Percentiles rank a stretch among this genome's conserved stretches.
Evolutionary conservation across 2,329 filamentous ascomycete genomes (phyloP).

Genomic region (Aspergillus fumigatiaffinis): DNA sequence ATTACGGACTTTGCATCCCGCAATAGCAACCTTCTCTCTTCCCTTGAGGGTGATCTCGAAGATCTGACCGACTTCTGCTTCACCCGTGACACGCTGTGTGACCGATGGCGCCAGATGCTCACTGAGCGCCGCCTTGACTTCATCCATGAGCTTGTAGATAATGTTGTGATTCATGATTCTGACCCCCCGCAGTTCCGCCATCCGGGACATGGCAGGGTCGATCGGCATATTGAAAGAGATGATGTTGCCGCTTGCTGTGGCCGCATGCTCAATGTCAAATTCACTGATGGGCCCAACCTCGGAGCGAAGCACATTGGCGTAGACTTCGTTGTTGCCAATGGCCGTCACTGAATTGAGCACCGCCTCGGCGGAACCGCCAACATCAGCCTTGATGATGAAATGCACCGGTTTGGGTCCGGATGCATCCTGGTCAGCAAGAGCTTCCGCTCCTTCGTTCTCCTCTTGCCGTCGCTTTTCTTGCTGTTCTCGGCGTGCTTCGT

Average conservation of each 20-base stretch:
- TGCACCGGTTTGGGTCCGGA: slow-evolving; percentile 59
- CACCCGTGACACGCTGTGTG: slow-evolving; percentile 70
- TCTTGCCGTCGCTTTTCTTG: slow-evolving; percentile 47
- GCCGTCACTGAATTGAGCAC: slow-evolving; percentile 72
- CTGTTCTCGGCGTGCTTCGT: slow-evolving; percentile 61
- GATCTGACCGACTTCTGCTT: slow-evolving; percentile 77
- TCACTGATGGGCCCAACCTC: slow-evolving; percentile 75
- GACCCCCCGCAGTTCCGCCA: slow-evolving; percentile 70
- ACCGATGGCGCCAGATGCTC: slow-evolving; percentile 65
- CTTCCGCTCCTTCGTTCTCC: slow-evolving; percentile 32
- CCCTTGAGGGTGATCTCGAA: slow-evolving; percentile 81
- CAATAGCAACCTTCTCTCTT: slow-evolving; percentile 68
- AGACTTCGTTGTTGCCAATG: slow-evolving; percentile 81
- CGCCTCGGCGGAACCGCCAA: slow-evolving; percentile 89
- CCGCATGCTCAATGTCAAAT: slow-evolving; percentile 85
- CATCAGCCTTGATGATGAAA: slow-evolving; percentile 89
- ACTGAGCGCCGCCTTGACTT: slow-evolving; percentile 57
- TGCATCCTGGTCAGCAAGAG: slow-evolving; percentile 31
- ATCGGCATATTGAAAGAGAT: slow-evolving; percentile 80
- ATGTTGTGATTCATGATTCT: slow-evolving; percentile 76
- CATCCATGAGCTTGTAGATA: slow-evolving; percentile 50
- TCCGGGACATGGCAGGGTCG: slow-evolving; percentile 61
- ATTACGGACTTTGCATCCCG: slow-evolving; percentile 83
- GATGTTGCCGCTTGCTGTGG: slow-evolving; percentile 69
- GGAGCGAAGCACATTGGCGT: slow-evolving; percentile 70